Conservation (phyloP, 768 basidiomycete species). For the Agrocybe chaxingu region DNA sequence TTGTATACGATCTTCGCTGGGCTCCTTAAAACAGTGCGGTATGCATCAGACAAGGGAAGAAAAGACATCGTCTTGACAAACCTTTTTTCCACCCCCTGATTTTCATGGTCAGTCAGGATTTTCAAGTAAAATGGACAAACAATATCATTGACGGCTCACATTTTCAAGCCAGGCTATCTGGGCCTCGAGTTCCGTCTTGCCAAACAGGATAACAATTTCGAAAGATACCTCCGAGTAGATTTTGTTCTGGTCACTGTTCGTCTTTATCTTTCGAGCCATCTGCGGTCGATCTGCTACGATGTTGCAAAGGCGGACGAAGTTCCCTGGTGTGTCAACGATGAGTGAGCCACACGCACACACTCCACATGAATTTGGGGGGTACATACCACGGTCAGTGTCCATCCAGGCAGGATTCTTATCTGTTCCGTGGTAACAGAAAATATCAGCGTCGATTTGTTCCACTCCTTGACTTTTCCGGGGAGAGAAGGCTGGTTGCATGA, state of each 20-base stretch:
- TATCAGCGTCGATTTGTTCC: too few relatives aligned
- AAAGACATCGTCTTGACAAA: neutral
- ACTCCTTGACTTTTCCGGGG: too few relatives aligned
- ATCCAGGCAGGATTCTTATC: slow-evolving; percentile 12
- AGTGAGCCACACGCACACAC: too few relatives aligned
- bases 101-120: slow-evolving; percentile 15
- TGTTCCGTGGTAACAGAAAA: neutral
- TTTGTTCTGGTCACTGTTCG: neutral
- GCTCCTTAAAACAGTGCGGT: neutral
- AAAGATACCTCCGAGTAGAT: slow-evolving; percentile 23
- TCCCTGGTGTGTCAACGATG: neutral
- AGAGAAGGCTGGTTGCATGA: too few relatives aligned
- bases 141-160: slow-evolving; percentile 49
- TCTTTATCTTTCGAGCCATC: neutral
- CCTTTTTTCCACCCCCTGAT: neutral
- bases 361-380: too few relatives aligned
- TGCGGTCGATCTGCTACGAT: slow-evolving; percentile 8
- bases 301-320: slow-evolving; percentile 7
- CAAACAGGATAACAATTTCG: slow-evolving; percentile 42
- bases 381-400: slow-evolving; percentile 11
- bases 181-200: slow-evolving; percentile 46
- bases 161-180: slow-evolving; percentile 37
- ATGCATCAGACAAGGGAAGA: neutral
- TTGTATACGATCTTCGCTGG: too few relatives aligned
- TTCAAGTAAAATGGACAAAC: slow-evolving; percentile 36